Evolutionary conservation across 2,329 filamentous ascomycete genomes (phyloP), one percentile per base, ranked within the genome.

Genomic region (Phaeosphaeriaceae sp.): DNA sequence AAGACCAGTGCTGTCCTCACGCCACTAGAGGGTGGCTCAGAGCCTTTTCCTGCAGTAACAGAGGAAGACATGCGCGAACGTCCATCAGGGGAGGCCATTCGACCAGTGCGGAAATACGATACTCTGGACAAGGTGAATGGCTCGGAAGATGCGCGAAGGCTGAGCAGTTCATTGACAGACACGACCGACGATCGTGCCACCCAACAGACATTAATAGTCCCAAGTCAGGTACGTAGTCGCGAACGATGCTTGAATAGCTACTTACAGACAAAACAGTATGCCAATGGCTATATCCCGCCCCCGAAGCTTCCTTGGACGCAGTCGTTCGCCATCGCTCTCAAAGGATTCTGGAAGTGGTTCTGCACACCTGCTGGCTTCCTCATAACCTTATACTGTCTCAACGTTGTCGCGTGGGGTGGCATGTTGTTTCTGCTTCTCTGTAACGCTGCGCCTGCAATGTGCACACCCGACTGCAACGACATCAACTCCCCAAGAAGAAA

Each of bases 361-460:
- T 80, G 85, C 40, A 96, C 91, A 0, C 90, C 90, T 0, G 77
- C 91, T 54, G 92, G 92, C 2, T 92, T 95, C 73, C 80, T 91
- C 53, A 86, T 94, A 42, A 90, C 88, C 1, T 75, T 96, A 6
- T 96, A 96, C 76, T 88, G 89, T 13, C 84, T 95, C 56, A 93
- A 94, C 63, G 85, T 96, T 20, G 86, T 96, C 10, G 93, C 91
- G 0, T 96, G 92, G 92, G 92, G 92, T 51, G 92, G 90, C 57
- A 96, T 96, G 92, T 83, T 96, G 33, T 96, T 96, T 78, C 81
- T 96, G 19, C 82, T 97, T 1, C 86, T 96, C 24, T 90, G 89
- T 80, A 91, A 92, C 69, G 91, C 84, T 22, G 81, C 86, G 2
- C 88, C 89, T 7, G 86, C 87, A 58, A 92, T 92, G 90, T 92